Base-by-base conservation (phyloP, 768 basidiomycete genomes). In the Trametes coccinea region DNA sequence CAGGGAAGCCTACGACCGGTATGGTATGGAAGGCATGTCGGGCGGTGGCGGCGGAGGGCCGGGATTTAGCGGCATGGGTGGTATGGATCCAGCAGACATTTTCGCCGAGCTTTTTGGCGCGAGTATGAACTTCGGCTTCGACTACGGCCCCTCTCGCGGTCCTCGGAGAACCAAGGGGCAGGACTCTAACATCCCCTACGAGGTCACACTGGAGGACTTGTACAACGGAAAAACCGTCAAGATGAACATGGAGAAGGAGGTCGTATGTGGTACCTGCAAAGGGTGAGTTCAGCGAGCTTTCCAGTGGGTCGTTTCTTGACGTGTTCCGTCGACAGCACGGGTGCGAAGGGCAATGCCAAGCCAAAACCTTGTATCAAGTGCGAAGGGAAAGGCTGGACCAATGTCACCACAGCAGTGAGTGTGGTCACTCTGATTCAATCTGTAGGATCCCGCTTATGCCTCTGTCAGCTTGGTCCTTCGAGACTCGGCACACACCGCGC, bases 181-280 rank as follows among this genome's bases (percentile, higher is more conserved):
- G 66, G 87, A 95, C 71, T 84, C 88, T 22, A 78, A 87, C 48
- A 86, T 93, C 64, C 84, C 87, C 3, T 90, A 95, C 72, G 82
- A 92, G 43, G 91, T 96, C 55, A 89, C 91, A 4, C 80, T 98
- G 33, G 95, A 97, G 74, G 95, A 98, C 72, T 77, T 95, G 22
- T 98, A 93, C 75, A 91, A 89, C 59, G 96, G 95, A 33, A 95
- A 95, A 75, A 83, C 82, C 9, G 88, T 95, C 59, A 91, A 88
- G 71, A 86, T 98, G 79, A 91, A 86, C 67, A 84, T 97, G 80
- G 94, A 96, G 75, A 88, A 92, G 69, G 87, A 93, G 70, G 76
- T 88, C 8, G 76, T 91, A 2, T 98, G 96, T 73, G 79, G 78
- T 13, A 75, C 77, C 11, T 98, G 96, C 74, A 87, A 87, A 72